Conservation (phyloP, 495 filamentous ascomycete genomes). For the Podospora didyma region DNA sequence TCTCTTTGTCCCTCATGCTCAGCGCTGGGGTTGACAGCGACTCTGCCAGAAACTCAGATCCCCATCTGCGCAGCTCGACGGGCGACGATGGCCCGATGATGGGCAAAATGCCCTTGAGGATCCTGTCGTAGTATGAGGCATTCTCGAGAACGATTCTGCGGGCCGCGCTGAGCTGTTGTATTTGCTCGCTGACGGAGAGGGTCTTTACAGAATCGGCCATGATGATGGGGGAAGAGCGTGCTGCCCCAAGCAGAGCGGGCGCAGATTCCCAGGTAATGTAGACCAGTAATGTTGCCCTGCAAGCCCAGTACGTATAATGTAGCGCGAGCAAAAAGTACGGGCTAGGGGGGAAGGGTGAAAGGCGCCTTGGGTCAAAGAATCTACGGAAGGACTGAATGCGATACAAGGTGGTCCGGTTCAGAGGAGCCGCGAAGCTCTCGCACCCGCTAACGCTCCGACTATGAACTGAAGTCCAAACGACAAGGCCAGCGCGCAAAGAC, state of each 20-base stretch:
- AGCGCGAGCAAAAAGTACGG: no score
- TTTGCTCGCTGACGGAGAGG: constrained; percentile 65
- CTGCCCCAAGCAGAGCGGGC: background rate
- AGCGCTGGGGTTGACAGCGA: constrained; percentile 86
- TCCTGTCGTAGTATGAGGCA: constrained; percentile 77
- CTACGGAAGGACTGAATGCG: constrained; percentile 8
- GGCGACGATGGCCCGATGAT: constrained; percentile 73
- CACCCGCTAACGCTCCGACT: background rate
- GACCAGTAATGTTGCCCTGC: background rate
- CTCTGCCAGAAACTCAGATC: constrained; percentile 92
- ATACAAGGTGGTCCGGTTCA: background rate
- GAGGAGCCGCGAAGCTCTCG: background rate
- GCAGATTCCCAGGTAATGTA: background rate
- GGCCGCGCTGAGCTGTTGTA: constrained; percentile 80
- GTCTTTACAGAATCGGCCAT: constrained; percentile 40
- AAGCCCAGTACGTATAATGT: no score
- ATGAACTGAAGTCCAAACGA: background rate
- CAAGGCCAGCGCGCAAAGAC: background rate
- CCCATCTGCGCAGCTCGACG: constrained; percentile 89
- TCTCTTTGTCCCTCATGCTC: constrained; percentile 67
- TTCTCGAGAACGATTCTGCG: constrained; percentile 84
- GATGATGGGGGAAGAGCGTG: constrained; percentile 12
- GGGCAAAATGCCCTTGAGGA: constrained; percentile 84
- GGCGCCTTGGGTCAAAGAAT: constrained; percentile 6
- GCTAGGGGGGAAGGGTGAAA: background rate